Evolutionary conservation across 352 stramenopile species (phyloP).

Genomic region (Hyaloperonospora arabidopsidis): DNA sequence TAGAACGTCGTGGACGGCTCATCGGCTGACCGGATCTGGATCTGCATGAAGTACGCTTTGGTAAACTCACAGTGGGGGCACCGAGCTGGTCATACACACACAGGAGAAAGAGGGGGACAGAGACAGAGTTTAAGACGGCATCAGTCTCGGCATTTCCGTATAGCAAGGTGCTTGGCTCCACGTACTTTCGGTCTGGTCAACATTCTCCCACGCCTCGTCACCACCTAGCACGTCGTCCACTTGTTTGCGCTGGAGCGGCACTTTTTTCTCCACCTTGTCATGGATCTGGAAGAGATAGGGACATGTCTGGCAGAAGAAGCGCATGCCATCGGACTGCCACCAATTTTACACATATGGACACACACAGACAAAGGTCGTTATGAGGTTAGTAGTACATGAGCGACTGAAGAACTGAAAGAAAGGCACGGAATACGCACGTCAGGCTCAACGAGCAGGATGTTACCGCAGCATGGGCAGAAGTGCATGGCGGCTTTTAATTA

Average conservation of each 20-base stretch:
- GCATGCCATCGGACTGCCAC: constrained; percentile 75
- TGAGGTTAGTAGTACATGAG: too few relatives aligned
- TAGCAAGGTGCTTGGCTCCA: constrained; percentile 3
- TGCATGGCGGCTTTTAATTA: constrained; percentile 42
- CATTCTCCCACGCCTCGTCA: constrained; percentile 96
- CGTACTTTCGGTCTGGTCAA: constrained; percentile 93
- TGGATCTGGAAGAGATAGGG: constrained; percentile 86
- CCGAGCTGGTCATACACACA: constrained; percentile 33
- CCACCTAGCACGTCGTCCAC: constrained; percentile 98
- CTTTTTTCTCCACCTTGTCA: constrained; percentile 85
- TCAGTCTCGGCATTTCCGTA: background rate
- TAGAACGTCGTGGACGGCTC: constrained; percentile 99
- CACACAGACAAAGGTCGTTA: too few relatives aligned
- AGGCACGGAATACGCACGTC: constrained; percentile 40
- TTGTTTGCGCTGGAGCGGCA: constrained; percentile 91
- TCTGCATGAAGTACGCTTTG: constrained; percentile 99
- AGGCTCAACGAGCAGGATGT: constrained; percentile 86
- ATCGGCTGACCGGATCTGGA: constrained; percentile 98
- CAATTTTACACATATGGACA: constrained; percentile 3
- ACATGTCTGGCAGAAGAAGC: constrained; percentile 87
- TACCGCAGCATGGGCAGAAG: constrained; percentile 87
- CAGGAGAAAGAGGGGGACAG: background rate
- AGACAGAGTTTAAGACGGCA: background rate
- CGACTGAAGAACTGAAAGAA: background rate
- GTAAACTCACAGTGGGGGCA: constrained; percentile 94